A percentile compares a stretch with the other conserved stretches of the same genome.
These are phyloP conservation scores for Eucalyptus brandiana DNA, from an alignment of 345 rosid species.

Conservation along the genomic window DNA sequence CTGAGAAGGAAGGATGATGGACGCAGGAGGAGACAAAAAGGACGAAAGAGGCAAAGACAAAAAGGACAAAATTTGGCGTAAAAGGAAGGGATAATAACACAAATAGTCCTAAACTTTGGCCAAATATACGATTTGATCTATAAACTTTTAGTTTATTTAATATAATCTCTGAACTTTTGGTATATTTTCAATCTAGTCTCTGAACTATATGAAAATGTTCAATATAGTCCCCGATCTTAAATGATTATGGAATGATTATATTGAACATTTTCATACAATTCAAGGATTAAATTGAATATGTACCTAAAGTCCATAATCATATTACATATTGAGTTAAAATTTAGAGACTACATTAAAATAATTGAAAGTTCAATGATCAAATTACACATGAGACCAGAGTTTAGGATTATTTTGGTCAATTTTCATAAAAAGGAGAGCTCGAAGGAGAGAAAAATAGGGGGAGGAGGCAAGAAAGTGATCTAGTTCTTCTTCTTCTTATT, in stretches of 20 bases:
- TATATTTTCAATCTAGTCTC: rapidly evolving
- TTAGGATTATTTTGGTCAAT: too few relatives aligned
- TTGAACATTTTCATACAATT: rapidly evolving
- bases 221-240: too few relatives aligned
- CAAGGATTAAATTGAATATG: rapidly evolving
- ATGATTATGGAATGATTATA: too few relatives aligned
- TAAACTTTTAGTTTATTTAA: rapidly evolving
- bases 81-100: too few relatives aligned
- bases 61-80: too few relatives aligned
- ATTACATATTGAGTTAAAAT: rapidly evolving
- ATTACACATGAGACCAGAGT: rapidly evolving
- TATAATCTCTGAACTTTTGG: rapidly evolving
- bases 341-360: rapidly evolving
- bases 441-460: too few relatives aligned
- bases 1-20: too few relatives aligned
- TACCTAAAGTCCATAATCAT: rapidly evolving
- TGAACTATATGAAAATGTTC: rapidly evolving
- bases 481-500: too few relatives aligned
- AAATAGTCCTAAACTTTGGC: rapidly evolving
- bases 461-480: too few relatives aligned
- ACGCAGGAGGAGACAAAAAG: rapidly evolving
- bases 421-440: too few relatives aligned
- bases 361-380: rapidly evolving
- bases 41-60: too few relatives aligned
- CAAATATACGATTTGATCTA: too few relatives aligned